Percentiles rank a stretch among this genome's conserved stretches.
phyloP scores from a whole-genome alignment of 2,329 filamentous ascomycete species.

The Dactylella cylindrospora region DNA sequence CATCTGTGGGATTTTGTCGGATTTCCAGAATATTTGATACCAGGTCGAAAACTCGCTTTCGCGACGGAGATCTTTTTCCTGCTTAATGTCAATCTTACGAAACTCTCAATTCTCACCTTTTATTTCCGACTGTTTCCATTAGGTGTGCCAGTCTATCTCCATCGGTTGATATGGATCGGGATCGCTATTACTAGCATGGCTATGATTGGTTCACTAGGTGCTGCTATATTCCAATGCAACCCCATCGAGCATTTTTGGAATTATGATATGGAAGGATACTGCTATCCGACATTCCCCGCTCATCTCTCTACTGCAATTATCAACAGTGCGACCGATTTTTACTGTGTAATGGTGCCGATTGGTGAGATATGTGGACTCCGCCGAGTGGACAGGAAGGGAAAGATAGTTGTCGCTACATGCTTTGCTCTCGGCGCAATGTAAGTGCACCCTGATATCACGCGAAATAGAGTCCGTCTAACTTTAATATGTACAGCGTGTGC shows the following conservation, averaged over 20 bases:
- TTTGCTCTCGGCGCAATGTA: constrained; percentile 34
- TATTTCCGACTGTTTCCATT: constrained; percentile 34
- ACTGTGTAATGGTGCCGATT: constrained; percentile 37
- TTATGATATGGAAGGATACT: constrained; percentile 31
- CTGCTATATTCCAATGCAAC: constrained; percentile 37
- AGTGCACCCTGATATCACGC: background rate
- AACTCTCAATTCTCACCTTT: constrained; percentile 38
- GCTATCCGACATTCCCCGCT: constrained; percentile 31
- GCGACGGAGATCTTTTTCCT: constrained; percentile 33
- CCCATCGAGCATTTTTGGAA: constrained; percentile 40
- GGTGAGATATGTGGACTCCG: constrained; percentile 33
- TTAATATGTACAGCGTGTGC: constrained; percentile 13
- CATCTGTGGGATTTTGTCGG: constrained; percentile 40
- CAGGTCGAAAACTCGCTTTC: constrained; percentile 40
- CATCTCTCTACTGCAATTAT: constrained; percentile 34
- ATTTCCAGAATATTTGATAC: constrained; percentile 13
- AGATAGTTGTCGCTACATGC: constrained; percentile 20
- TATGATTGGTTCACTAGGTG: constrained; percentile 24
- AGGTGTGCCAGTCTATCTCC: constrained; percentile 28
- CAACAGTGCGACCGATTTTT: constrained; percentile 31
- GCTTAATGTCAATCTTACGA: constrained; percentile 30
- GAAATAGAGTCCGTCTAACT: background rate
- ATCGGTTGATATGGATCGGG: constrained; percentile 30
- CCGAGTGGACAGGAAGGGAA: constrained; percentile 25
- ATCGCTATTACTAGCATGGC: constrained; percentile 16